Evolutionary conservation across 2,329 filamentous ascomycete genomes (phyloP).

Genomic region (Aschersonia sp.): DNA sequence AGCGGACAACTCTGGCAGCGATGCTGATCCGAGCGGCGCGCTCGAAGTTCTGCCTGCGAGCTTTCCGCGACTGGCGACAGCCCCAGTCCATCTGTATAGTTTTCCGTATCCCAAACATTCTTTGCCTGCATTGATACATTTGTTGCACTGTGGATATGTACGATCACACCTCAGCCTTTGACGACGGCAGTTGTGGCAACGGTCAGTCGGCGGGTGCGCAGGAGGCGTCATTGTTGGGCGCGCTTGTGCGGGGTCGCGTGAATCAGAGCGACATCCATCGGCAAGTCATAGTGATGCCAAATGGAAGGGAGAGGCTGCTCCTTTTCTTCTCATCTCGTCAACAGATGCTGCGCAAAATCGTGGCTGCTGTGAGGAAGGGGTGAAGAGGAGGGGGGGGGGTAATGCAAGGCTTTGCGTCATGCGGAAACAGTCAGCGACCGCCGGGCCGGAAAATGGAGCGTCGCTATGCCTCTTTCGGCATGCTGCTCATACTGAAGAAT

Average conservation of each 20-base stretch:
- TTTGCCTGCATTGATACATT: constrained; percentile 31
- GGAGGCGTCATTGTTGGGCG: background rate
- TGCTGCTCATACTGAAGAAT: too few relatives aligned
- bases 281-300: background rate
- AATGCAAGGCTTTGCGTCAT: too few relatives aligned
- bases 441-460: too few relatives aligned
- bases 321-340: background rate
- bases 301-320: background rate
- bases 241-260: background rate
- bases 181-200: constrained; percentile 40
- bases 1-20: background rate
- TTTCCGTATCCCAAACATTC: constrained; percentile 40
- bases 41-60: constrained; percentile 24
- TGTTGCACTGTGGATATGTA: constrained; percentile 34
- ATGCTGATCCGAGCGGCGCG: constrained; percentile 8
- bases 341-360: too few relatives aligned
- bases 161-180: constrained; percentile 38
- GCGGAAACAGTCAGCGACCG: too few relatives aligned
- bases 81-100: constrained; percentile 36
- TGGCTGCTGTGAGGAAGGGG: too few relatives aligned
- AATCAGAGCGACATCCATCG: background rate
- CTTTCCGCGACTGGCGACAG: constrained; percentile 27
- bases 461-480: too few relatives aligned
- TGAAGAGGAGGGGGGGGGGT: too few relatives aligned
- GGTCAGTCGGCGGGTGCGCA: constrained; percentile 14